These are phyloP conservation scores for Aspergillus fructus DNA, from an alignment of 2,329 filamentous ascomycete genomes.

Conservation along the genomic window DNA sequence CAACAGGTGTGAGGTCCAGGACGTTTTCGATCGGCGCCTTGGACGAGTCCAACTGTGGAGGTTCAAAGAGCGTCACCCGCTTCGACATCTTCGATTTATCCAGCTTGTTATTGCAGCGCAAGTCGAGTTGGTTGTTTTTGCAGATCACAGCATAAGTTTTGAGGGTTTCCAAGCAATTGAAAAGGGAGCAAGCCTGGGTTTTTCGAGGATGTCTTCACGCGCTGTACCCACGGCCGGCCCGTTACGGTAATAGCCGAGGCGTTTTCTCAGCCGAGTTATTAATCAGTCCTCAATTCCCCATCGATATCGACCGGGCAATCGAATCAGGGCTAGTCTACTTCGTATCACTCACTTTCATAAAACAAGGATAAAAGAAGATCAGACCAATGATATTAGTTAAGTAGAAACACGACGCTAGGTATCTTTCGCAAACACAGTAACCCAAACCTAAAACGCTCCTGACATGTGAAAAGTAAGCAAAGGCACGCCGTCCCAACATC, in stretches of 20 bases:
- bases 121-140: not conserved
- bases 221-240: constrained; percentile 3
- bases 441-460: not conserved
- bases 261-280: constrained; percentile 3
- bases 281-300: not conserved
- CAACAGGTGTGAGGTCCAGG: constrained; percentile 77
- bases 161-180: not conserved
- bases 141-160: not conserved
- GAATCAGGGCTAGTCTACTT: not conserved
- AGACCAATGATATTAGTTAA: not conserved
- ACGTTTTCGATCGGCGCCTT: constrained; percentile 86
- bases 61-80: constrained; percentile 66
- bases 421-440: not conserved
- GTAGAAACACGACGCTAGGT: not conserved
- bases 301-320: not conserved
- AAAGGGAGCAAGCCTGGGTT: not conserved
- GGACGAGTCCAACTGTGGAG: constrained; percentile 68
- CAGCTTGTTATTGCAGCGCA: not conserved
- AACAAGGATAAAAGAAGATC: not conserved
- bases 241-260: constrained; percentile 18
- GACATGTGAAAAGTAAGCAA: constrained; percentile 12
- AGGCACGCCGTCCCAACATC: not conserved
- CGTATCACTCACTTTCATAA: not conserved
- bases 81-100: constrained; percentile 26
- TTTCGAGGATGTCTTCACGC: constrained; percentile 7